Conservation (phyloP, 1,139 yeast species). For the Kurtzmaniella quercitrusa region DNA sequence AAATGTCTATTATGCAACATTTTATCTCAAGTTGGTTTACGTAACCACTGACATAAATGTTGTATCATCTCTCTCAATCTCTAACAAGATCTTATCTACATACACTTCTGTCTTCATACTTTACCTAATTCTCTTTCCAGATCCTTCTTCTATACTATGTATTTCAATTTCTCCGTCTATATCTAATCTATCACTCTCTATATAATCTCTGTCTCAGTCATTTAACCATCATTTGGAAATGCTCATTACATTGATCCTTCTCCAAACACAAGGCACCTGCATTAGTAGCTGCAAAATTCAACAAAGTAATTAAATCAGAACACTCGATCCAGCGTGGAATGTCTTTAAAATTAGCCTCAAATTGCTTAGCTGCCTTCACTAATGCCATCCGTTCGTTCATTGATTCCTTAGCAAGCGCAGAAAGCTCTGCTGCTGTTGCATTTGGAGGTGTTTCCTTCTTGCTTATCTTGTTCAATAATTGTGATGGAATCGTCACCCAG, state of each 20-base stretch:
- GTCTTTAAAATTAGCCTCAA: constrained; percentile 20
- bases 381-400: constrained; percentile 10
- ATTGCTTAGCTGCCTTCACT: constrained; percentile 14
- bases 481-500: constrained; percentile 23
- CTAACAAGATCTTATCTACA: too few species aligned
- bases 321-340: constrained; percentile 17
- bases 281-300: constrained; percentile 29
- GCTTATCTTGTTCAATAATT: constrained; percentile 5
- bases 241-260: constrained; percentile 12
- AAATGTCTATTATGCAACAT: too few species aligned
- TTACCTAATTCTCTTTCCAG: too few species aligned
- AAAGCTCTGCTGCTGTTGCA: constrained; percentile 7
- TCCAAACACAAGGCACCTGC: constrained; percentile 20
- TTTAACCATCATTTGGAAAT: neutral
- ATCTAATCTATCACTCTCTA: neutral
- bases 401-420: constrained; percentile 11
- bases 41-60: too few species aligned
- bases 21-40: too few species aligned
- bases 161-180: too few species aligned
- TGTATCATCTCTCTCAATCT: too few species aligned
- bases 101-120: too few species aligned
- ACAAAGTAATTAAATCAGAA: constrained; percentile 17
- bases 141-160: too few species aligned
- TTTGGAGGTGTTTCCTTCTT: constrained; percentile 15
- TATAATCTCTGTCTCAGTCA: neutral